Conservation (phyloP, 179 eudicot genomes). For the Spinacia oleracea region DNA sequence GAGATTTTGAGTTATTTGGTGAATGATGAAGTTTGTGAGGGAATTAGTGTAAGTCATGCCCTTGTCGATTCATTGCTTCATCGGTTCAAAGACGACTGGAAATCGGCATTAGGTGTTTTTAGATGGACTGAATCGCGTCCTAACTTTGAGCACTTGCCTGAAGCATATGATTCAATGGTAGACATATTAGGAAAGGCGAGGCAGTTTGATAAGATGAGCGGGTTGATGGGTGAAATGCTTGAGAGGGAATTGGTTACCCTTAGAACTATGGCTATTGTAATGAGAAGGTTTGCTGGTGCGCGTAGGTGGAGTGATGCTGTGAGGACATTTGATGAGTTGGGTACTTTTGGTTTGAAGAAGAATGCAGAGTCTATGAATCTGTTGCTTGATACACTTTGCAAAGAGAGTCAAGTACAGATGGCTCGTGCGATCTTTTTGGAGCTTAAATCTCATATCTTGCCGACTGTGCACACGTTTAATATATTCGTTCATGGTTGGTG, state of each 20-base stretch:
- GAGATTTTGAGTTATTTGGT: constrained; percentile 48
- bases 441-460: constrained; percentile 63
- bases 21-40: constrained; percentile 46
- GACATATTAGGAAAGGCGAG: constrained; percentile 85
- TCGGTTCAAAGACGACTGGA: constrained; percentile 85
- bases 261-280: constrained; percentile 64
- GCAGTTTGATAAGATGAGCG: constrained; percentile 69
- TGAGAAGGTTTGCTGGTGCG: constrained; percentile 82
- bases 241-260: constrained; percentile 45
- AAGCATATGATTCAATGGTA: constrained; percentile 65
- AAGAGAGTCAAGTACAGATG: constrained; percentile 73
- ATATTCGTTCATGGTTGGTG: constrained; percentile 98
- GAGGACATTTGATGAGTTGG: constrained; percentile 66
- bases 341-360: constrained; percentile 61
- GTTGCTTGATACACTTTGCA: constrained; percentile 85
- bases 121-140: constrained; percentile 64
- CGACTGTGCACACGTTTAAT: constrained; percentile 69
- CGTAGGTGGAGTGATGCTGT: constrained; percentile 69
- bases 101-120: constrained; percentile 66
- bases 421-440: constrained; percentile 75
- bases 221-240: constrained; percentile 63
- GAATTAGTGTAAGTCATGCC: constrained; percentile 38
- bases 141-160: constrained; percentile 47
- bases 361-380: constrained; percentile 80
- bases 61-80: constrained; percentile 50